These are phyloP conservation scores for Dioszegia hungarica DNA, from an alignment of 768 basidiomycete genomes.

Conservation along the genomic window DNA sequence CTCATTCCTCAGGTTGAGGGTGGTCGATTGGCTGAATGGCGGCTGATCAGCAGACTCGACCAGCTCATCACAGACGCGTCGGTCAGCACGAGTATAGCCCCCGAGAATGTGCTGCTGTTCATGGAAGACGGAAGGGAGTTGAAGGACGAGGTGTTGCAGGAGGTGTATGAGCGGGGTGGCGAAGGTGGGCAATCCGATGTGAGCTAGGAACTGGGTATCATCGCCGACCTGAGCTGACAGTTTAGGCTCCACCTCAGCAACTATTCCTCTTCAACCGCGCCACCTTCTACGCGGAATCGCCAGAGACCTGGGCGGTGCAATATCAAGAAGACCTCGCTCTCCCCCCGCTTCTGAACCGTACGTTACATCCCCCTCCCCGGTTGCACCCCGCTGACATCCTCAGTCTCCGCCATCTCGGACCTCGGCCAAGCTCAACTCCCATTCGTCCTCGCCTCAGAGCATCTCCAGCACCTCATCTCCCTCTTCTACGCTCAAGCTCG, in stretches of 20 bases:
- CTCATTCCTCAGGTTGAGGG: too few species aligned
- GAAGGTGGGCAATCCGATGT: conserved; percentile 16
- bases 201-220: background rate
- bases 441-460: conserved; percentile 35
- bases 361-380: background rate
- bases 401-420: conserved; percentile 15
- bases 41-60: conserved; percentile 8
- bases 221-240: background rate
- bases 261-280: conserved; percentile 43
- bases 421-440: conserved; percentile 24
- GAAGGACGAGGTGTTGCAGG: conserved; percentile 19
- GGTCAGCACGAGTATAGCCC: background rate
- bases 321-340: conserved; percentile 31
- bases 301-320: conserved; percentile 32
- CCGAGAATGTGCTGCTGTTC: conserved; percentile 34
- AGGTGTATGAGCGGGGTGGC: conserved; percentile 26
- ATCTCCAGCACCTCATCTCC: conserved; percentile 35
- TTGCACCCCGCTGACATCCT: background rate
- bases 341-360: conserved; percentile 33
- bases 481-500: conserved; percentile 34
- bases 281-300: conserved; percentile 38
- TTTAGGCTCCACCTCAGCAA: conserved; percentile 15
- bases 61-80: conserved; percentile 1
- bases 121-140: conserved; percentile 37
- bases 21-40: too few species aligned